phyloP scores from a whole-genome alignment of 73 alveolate genomes.

The Paramecium sonneborni region DNA sequence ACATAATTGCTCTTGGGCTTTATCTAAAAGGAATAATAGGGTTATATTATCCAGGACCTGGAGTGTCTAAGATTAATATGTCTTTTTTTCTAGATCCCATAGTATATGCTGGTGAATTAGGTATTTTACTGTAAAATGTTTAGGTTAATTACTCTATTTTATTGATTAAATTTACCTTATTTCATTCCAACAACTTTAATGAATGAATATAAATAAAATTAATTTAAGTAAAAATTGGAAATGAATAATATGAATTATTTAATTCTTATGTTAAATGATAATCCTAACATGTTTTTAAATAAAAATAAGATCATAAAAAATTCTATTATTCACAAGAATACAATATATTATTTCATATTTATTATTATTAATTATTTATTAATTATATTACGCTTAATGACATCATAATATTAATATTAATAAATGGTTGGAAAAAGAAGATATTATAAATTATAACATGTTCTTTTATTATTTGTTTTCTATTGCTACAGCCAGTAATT shows the following conservation, averaged over 20 bases:
- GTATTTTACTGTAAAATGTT: slow-evolving; percentile 23
- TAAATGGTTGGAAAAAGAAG: no score
- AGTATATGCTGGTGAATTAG: slow-evolving; percentile 47
- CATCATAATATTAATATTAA: no score
- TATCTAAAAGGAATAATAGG: background rate
- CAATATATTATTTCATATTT: no score
- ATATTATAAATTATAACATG: no score
- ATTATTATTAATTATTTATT: background rate
- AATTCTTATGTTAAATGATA: background rate
- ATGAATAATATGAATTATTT: background rate
- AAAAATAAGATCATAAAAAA: no score
- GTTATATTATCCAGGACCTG: slow-evolving; percentile 46
- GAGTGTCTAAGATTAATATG: background rate
- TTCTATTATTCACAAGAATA: no score
- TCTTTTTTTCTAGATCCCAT: background rate
- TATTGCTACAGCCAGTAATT: background rate
- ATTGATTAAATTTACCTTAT: background rate
- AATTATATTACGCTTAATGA: no score
- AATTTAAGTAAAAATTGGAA: background rate
- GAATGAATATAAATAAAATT: background rate
- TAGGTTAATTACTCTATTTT: slow-evolving; percentile 4
- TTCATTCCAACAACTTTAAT: background rate
- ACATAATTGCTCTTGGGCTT: slow-evolving; percentile 39
- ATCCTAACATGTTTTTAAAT: no score
- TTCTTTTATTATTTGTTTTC: background rate